Conservation (phyloP, 257 asterid genomes). For the Salvia hispanica region DNA sequence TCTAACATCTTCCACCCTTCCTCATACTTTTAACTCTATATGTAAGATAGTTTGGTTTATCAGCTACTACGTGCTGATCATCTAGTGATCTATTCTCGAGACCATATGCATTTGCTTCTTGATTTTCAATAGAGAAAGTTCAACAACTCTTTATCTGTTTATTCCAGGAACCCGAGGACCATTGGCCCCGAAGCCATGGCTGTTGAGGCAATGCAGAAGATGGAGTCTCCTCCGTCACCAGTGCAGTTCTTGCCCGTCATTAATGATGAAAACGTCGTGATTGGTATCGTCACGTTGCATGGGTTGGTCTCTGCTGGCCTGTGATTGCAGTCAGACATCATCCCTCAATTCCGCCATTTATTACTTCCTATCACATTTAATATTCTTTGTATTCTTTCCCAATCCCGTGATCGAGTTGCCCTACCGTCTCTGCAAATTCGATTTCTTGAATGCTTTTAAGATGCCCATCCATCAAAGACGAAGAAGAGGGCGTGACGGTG, state of each 20-base stretch:
- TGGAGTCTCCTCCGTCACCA: conserved; percentile 96
- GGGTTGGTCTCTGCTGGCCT: conserved; percentile 67
- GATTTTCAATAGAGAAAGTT: not conserved
- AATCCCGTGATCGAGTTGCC: not conserved
- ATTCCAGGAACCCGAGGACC: conserved; percentile 83
- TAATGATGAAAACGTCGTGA: conserved; percentile 57
- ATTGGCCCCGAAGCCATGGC: conserved; percentile 87
- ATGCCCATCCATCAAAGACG: too few species aligned
- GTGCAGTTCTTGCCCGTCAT: conserved; percentile 93
- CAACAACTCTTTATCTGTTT: not conserved
- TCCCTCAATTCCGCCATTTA: not conserved
- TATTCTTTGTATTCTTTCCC: conserved; percentile 48
- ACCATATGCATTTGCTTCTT: not conserved
- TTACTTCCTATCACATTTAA: conserved; percentile 12
- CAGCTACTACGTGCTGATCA: not conserved
- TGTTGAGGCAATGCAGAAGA: conserved; percentile 89
- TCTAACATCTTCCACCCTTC: not conserved
- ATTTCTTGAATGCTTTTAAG: not conserved
- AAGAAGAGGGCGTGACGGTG: not conserved
- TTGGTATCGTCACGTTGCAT: conserved; percentile 85
- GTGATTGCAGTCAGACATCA: conserved; percentile 24
- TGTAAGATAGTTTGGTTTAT: not conserved
- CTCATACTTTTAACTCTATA: not conserved
- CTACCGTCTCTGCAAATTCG: not conserved
- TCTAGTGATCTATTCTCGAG: not conserved